Base-by-base conservation (phyloP, 2,329 filamentous ascomycete species). In the Arthroderma uncinatum region DNA sequence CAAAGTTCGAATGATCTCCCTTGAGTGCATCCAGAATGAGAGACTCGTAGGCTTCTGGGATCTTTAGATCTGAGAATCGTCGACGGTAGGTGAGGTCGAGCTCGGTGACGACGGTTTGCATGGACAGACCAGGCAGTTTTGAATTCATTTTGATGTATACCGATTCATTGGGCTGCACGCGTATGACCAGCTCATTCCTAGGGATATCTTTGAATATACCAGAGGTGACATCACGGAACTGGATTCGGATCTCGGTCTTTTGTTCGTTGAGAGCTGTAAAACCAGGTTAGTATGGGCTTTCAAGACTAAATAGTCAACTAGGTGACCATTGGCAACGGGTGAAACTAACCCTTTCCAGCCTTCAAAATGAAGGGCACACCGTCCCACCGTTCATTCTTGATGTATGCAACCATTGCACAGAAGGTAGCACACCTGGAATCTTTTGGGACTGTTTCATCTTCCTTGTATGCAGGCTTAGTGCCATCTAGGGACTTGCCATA, bases 141-240 rank as follows among this genome's bases (percentile, higher is more conserved):
- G 92, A 97, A 85, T 98, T 98, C 93, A 98, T 98, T 84, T 98
- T 98, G 75, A 97, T 95, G 78, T 98, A 98, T 64, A 98, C 91
- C 71, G 89, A 95, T 81, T 98, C 93, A 78, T 98, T 98, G 67
- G 93, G 93, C 79, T 98, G 93, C 63, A 98, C 95, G 65, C 93
- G 91, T 79, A 98, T 96, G 68, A 98, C 93, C 64, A 98, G 86
- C 78, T 98, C 93, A 79, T 98, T 98, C 65, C 94, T 87, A 59
- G 93, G 94, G 70, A 98, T 98, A 72, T 98, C 92, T 82, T 97
- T 97, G 80, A 98, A 98, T 75, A 98, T 98, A 64, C 94, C 93
- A 53, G 91, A 96, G 21, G 93, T 97, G 63, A 98, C 93, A 71
- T 98, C 93, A 81, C 95, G 95, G 85, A 96, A 98, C 74, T 98